Evolutionary conservation across 805 yeast species (phyloP).

Genomic region (Candida insectorum): DNA sequence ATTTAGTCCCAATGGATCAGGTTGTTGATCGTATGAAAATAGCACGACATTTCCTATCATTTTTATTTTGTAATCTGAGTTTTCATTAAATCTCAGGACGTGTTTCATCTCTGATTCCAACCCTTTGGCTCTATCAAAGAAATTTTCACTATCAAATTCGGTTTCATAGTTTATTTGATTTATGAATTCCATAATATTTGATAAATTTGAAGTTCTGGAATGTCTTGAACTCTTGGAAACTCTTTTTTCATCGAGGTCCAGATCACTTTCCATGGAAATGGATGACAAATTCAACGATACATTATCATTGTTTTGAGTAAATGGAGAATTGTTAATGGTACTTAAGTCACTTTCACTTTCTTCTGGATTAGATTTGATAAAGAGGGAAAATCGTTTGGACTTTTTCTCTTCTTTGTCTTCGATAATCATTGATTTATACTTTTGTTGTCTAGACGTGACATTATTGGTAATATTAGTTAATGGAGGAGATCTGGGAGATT

Average conservation of each 20-base stretch:
- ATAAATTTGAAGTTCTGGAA: slow-evolving; percentile 8
- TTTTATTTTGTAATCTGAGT: slow-evolving; percentile 6
- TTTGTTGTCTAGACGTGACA: background rate
- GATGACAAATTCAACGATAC: slow-evolving; percentile 5
- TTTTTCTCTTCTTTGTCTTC: slow-evolving; percentile 3
- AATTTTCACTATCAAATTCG: slow-evolving; percentile 1
- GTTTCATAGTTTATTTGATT: slow-evolving; percentile 10
- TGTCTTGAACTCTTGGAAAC: background rate
- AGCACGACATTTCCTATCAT: slow-evolving; percentile 4
- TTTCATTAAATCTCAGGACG: slow-evolving; percentile 4
- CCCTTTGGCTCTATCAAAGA: background rate
- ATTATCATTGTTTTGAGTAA: slow-evolving; percentile 8
- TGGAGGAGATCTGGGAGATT: background rate
- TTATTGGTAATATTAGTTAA: slow-evolving; percentile 1
- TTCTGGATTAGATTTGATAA: slow-evolving; percentile 1
- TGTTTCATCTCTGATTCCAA: background rate
- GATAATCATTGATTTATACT: background rate
- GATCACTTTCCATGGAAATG: slow-evolving; percentile 7
- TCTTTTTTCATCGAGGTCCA: slow-evolving; percentile 3
- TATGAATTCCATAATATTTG: slow-evolving; percentile 11
- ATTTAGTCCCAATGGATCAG: slow-evolving; percentile 7
- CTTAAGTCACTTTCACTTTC: slow-evolving; percentile 5
- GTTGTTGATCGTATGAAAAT: slow-evolving; percentile 7
- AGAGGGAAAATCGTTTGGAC: slow-evolving; percentile 8
- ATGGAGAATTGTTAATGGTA: slow-evolving; percentile 8